Evolutionary conservation across 1,284 basidiomycete genomes (phyloP).

Genomic region (Fistulinella staudtii): DNA sequence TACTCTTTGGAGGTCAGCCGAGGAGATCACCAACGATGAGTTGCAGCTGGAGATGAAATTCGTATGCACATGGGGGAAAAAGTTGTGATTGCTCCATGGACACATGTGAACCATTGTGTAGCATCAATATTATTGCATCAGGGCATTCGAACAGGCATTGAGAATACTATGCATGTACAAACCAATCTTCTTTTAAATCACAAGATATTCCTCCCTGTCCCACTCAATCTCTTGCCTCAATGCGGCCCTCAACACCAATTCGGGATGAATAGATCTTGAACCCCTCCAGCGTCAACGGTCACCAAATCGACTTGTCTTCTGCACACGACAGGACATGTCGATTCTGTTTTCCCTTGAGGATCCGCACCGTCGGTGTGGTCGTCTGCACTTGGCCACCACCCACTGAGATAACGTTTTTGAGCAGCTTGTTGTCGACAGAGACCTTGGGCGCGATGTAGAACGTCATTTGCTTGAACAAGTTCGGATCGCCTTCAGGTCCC

Average conservation of each 20-base stretch:
- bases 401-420: constrained; percentile 62
- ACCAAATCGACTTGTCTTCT: constrained; percentile 60
- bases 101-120: no score
- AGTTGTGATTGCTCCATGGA: background rate
- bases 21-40: constrained; percentile 1
- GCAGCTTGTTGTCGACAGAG: constrained; percentile 48
- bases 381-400: constrained; percentile 67
- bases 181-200: constrained; percentile 2
- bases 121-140: no score
- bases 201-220: constrained; percentile 39
- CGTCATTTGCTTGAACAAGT: constrained; percentile 56
- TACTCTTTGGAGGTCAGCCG: background rate
- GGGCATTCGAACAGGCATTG: no score
- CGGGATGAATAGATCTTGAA: constrained; percentile 62
- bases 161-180: no score
- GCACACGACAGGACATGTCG: constrained; percentile 61
- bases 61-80: constrained; percentile 7
- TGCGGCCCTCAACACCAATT: constrained; percentile 60
- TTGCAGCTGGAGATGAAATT: constrained; percentile 7
- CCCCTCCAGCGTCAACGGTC: constrained; percentile 47
- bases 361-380: constrained; percentile 48
- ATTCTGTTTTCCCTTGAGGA: constrained; percentile 45
- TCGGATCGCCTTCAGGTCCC: constrained; percentile 39
- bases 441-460: constrained; percentile 74
- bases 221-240: constrained; percentile 65